phyloP scores from a whole-genome alignment of 1,284 basidiomycete genomes.

The Ceratobasidium papillatum region DNA sequence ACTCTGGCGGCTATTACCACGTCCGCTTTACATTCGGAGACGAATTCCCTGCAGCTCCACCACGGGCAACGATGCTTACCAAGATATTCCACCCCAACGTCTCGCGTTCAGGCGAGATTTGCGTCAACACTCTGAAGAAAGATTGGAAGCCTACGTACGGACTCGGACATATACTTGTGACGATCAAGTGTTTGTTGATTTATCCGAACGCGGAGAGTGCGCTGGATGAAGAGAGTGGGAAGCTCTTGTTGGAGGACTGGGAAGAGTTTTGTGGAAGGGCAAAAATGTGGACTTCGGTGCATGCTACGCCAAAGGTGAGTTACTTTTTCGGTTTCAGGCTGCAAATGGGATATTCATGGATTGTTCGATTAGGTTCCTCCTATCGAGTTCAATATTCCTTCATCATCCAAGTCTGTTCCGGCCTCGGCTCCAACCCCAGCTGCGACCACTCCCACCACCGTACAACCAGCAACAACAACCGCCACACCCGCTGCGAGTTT shows the following conservation, averaged over 20 bases:
- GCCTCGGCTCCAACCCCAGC: constrained; percentile 42
- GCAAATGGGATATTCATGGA: background rate
- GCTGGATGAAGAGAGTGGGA: constrained; percentile 93
- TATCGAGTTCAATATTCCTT: constrained; percentile 66
- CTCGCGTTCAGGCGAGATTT: constrained; percentile 89
- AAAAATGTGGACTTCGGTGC: constrained; percentile 83
- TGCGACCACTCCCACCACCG: constrained; percentile 45
- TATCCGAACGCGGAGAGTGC: constrained; percentile 97
- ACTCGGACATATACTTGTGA: constrained; percentile 88
- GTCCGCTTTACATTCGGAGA: constrained; percentile 88
- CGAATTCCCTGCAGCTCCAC: constrained; percentile 89
- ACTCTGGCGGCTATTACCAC: constrained; percentile 89
- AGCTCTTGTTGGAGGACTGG: constrained; percentile 88
- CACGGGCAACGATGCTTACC: constrained; percentile 66
- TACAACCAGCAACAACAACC: background rate
- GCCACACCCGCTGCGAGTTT: background rate
- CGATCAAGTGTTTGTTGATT: constrained; percentile 93
- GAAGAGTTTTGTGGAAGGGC: constrained; percentile 84
- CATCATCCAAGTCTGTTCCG: constrained; percentile 28
- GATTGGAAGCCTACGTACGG: constrained; percentile 95
- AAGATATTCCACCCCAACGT: constrained; percentile 99
- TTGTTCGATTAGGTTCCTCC: constrained; percentile 60
- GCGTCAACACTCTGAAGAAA: constrained; percentile 96
- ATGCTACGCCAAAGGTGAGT: constrained; percentile 70
- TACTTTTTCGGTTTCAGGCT: background rate